Percentiles rank a stretch among this genome's conserved stretches.
Evolutionary conservation across 176 grass and related monocot species (phyloP).

Genomic region (Triticum turgidum): DNA sequence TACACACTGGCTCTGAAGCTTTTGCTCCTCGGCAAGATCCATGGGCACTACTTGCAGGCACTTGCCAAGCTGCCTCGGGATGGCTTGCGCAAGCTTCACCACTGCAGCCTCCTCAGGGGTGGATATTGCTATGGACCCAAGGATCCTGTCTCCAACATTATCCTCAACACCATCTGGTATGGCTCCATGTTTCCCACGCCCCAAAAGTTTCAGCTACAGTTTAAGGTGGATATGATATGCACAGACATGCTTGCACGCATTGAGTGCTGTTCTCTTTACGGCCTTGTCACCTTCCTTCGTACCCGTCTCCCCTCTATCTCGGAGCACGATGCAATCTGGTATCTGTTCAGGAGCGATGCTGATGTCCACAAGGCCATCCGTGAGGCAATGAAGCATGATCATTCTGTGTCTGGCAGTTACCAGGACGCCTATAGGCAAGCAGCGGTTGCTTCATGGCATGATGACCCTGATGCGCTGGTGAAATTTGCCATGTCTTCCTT

Average conservation of each 20-base stretch:
- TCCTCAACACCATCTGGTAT: constrained; percentile 25
- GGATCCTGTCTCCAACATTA: constrained; percentile 19
- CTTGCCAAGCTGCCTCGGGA: neutral
- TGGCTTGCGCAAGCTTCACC: neutral
- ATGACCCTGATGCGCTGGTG: neutral
- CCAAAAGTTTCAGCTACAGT: neutral
- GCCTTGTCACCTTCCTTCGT: neutral
- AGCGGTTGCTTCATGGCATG: neutral
- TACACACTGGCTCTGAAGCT: neutral
- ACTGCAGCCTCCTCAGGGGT: neutral
- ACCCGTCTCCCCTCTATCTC: neutral
- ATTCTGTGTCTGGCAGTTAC: neutral
- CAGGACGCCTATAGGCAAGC: neutral
- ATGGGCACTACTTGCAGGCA: neutral
- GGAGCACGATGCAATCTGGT: neutral
- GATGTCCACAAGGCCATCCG: neutral
- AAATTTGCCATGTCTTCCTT: neutral
- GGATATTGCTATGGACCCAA: neutral
- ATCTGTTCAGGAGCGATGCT: neutral
- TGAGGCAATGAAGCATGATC: neutral
- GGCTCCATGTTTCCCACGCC: neutral
- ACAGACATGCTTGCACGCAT: neutral
- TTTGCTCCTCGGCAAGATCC: constrained; percentile 7
- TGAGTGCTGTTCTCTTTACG: neutral
- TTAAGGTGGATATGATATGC: constrained; percentile 9